Conservation (phyloP, 192 early-diverging fungal genomes). For the Entophlyctis helioformis region DNA sequence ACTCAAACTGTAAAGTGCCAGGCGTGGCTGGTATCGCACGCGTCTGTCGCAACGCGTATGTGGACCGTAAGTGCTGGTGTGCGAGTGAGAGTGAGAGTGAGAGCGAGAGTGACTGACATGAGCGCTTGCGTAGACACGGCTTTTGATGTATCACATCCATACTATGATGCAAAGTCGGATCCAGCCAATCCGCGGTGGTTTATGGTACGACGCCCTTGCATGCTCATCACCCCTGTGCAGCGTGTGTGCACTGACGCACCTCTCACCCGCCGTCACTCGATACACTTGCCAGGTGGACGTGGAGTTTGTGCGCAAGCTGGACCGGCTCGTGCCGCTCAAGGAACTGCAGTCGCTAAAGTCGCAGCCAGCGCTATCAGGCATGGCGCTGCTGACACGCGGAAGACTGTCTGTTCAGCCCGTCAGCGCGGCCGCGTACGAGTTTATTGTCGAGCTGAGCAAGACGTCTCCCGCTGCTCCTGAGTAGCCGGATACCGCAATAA, state of each 20-base stretch:
- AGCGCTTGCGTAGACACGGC: constrained; percentile 40
- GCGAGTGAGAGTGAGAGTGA: no score
- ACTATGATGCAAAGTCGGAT: constrained; percentile 65
- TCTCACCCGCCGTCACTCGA: no score
- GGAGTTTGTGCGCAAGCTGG: constrained; percentile 56
- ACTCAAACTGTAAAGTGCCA: constrained; percentile 73
- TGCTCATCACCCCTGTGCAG: not conserved
- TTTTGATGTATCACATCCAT: constrained; percentile 58
- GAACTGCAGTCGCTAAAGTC: constrained; percentile 47
- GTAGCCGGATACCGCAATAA: no score
- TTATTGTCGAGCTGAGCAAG: constrained; percentile 37
- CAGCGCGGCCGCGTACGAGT: constrained; percentile 43
- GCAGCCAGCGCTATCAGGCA: constrained; percentile 32
- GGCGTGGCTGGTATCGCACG: constrained; percentile 64
- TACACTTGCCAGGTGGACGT: constrained; percentile 69
- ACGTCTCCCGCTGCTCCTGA: no score
- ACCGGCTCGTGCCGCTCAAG: constrained; percentile 47
- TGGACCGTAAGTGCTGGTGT: constrained; percentile 27
- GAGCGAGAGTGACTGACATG: no score
- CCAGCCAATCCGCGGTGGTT: constrained; percentile 63
- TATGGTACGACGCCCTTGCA: constrained; percentile 41
- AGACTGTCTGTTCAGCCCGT: constrained; percentile 72
- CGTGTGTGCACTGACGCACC: no score
- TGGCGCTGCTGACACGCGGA: constrained; percentile 59
- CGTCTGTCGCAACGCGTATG: constrained; percentile 55